Evolutionary conservation across 306 rosid species (phyloP), one percentile per base, ranked within the genome.

Genomic region (Elaeagnus macrophylla): DNA sequence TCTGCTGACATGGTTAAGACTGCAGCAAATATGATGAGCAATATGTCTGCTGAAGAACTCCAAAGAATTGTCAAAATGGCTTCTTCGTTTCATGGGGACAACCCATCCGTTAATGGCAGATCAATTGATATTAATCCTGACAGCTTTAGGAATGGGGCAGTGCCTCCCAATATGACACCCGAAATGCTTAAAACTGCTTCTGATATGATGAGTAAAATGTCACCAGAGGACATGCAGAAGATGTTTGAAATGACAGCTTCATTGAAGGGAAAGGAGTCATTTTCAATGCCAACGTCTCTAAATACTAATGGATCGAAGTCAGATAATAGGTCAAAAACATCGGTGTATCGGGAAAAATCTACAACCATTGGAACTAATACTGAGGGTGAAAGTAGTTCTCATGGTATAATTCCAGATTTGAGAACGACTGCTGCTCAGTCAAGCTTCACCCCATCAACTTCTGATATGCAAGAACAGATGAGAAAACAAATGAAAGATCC

Each of bases 401-500:
- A 7, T 2, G 68, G 76, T 60, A 20, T 64, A 0, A 66, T 77
- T 64, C 51, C 88, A 41, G 74, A 77, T 70, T 64, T 61, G 68
- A 59, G 83, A 54, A 81, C 67, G 62, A 54, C 66, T 77, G 61
- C 83, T 50, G 66, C 81, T 59, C 79, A 53, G 65, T 56, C 88
- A 44, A 78, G 72, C 72, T 79, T 81, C 72, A 85, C 89, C 57
- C 67, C 88, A 36, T 78, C 96, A 53, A 66, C 87, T 60, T 16
- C 60, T 57, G 94, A 84, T 80, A 37, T 91, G 57, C 95, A 91
- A 79, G 99, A 84, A 50, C 99, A 91, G 82, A 81, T 91, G 93
- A 82, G 83, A 73, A 86, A 72, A 75, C 99, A 87, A 79, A 86
- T 87, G 96, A 87, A 87, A 61, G 83, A 91, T 79, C 96, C 99